Evolutionary conservation across 2,329 filamentous ascomycete species (phyloP).

Genomic region (Ophiostoma sp.): DNA sequence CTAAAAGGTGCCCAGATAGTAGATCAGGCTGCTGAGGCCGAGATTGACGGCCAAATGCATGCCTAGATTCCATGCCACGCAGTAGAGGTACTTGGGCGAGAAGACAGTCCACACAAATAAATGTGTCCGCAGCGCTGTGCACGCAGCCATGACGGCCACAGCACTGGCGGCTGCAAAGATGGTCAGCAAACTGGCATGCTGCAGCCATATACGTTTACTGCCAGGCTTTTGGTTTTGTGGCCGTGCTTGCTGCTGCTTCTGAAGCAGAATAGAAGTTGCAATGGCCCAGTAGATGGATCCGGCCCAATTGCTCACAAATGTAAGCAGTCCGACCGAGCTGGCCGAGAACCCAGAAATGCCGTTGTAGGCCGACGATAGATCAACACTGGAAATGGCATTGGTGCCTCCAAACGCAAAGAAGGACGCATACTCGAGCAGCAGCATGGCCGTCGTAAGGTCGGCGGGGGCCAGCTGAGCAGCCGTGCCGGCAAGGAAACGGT

Average conservation of each 20-base stretch:
- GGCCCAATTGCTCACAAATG: conserved; percentile 87
- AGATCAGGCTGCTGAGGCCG: conserved; percentile 54
- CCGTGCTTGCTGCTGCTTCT: neutral
- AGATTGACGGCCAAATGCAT: conserved; percentile 75
- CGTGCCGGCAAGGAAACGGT: conserved; percentile 42
- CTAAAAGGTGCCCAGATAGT: conserved; percentile 42
- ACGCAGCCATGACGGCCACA: conserved; percentile 79
- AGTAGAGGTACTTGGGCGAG: conserved; percentile 92
- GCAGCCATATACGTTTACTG: conserved; percentile 27
- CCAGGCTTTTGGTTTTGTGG: neutral
- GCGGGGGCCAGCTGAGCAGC: conserved; percentile 41
- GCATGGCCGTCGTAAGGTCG: conserved; percentile 62
- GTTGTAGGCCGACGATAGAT: conserved; percentile 92
- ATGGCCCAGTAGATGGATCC: conserved; percentile 83
- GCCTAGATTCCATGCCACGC: conserved; percentile 77
- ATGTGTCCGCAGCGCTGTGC: conserved; percentile 76
- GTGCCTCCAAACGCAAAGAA: conserved; percentile 91
- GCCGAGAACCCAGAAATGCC: conserved; percentile 78
- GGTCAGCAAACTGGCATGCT: conserved; percentile 61
- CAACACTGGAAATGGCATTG: conserved; percentile 93
- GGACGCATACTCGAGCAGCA: conserved; percentile 72
- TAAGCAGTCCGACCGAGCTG: conserved; percentile 71
- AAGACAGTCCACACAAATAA: conserved; percentile 99
- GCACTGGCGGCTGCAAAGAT: conserved; percentile 62
- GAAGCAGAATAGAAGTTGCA: conserved; percentile 55